Percentiles rank a stretch among this genome's conserved stretches.
Evolutionary conservation across 1,139 yeast species (phyloP).

Genomic region (Candida sp.): DNA sequence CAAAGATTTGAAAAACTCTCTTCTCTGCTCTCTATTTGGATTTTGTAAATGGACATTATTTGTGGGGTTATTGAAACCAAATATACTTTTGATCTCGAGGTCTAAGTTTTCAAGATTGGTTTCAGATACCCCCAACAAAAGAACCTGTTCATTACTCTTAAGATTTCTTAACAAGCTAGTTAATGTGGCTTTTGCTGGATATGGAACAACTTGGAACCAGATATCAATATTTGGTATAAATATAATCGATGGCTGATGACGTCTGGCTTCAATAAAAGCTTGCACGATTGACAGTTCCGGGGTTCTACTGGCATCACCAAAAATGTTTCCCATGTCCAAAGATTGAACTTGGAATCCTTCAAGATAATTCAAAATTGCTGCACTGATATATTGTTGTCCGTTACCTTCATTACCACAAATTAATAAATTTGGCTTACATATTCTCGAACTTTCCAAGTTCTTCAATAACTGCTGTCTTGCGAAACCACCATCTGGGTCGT

Average conservation of each 20-base stretch:
- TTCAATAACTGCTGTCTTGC: constrained; percentile 60
- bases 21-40: constrained; percentile 42
- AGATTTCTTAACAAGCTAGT: constrained; percentile 66
- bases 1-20: constrained; percentile 53
- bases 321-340: constrained; percentile 74
- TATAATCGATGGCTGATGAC: constrained; percentile 87
- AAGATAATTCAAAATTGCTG: constrained; percentile 76
- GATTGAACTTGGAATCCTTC: constrained; percentile 93
- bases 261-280: constrained; percentile 80
- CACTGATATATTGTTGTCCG: constrained; percentile 85
- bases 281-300: constrained; percentile 87
- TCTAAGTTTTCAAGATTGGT: constrained; percentile 27
- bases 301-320: constrained; percentile 78
- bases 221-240: constrained; percentile 81
- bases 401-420: constrained; percentile 75
- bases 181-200: constrained; percentile 69
- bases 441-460: constrained; percentile 58
- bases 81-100: constrained; percentile 40
- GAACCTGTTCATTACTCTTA: constrained; percentile 67
- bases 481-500: constrained; percentile 67
- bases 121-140: constrained; percentile 78
- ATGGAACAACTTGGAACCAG: constrained; percentile 70
- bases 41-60: constrained; percentile 44
- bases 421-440: constrained; percentile 79
- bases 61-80: constrained; percentile 48